Percentiles rank a stretch among this genome's conserved stretches.
Conservation (phyloP, 192 early-diverging fungal genomes). For the Coemansia guatemalensis region DNA sequence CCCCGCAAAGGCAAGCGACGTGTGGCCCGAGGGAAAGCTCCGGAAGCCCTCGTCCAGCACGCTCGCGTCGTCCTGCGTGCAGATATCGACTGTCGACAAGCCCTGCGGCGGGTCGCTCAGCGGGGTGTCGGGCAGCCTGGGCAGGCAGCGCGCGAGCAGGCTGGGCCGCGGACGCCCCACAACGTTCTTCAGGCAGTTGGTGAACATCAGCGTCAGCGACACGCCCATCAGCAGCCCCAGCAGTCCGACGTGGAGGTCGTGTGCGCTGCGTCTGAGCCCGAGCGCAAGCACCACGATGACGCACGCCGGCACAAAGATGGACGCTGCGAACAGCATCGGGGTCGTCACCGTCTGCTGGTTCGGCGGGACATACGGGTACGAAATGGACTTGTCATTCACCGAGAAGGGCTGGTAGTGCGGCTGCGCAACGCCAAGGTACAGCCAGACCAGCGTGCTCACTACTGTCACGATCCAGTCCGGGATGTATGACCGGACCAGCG, state of each 20-base stretch:
- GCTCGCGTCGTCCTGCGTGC: constrained; percentile 54
- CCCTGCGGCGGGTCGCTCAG: constrained; percentile 57
- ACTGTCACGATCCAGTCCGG: constrained; percentile 60
- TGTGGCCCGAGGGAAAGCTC: constrained; percentile 87
- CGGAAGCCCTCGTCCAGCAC: constrained; percentile 75
- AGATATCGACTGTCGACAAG: constrained; percentile 62
- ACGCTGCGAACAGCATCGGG: constrained; percentile 34
- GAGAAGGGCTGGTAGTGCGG: constrained; percentile 74
- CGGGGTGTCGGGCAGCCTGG: constrained; percentile 13
- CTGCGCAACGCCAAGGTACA: constrained; percentile 55
- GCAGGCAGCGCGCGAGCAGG: constrained; percentile 57
- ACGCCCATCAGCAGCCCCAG: constrained; percentile 54
- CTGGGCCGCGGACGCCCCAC: constrained; percentile 66
- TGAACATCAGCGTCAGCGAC: constrained; percentile 54
- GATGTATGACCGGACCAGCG: constrained; percentile 31
- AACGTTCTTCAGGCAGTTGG: constrained; percentile 56
- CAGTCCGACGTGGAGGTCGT: constrained; percentile 54
- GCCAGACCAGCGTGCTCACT: constrained; percentile 57
- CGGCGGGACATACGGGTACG: constrained; percentile 56
- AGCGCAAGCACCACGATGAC: constrained; percentile 22
- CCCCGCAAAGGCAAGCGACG: constrained; percentile 74
- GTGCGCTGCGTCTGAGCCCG: constrained; percentile 29
- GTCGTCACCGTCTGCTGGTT: constrained; percentile 43
- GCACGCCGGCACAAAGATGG: constrained; percentile 27
- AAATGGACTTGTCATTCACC: constrained; percentile 65